Conservation (phyloP, 1,139 yeast species). For the Diutina ranongensis region DNA sequence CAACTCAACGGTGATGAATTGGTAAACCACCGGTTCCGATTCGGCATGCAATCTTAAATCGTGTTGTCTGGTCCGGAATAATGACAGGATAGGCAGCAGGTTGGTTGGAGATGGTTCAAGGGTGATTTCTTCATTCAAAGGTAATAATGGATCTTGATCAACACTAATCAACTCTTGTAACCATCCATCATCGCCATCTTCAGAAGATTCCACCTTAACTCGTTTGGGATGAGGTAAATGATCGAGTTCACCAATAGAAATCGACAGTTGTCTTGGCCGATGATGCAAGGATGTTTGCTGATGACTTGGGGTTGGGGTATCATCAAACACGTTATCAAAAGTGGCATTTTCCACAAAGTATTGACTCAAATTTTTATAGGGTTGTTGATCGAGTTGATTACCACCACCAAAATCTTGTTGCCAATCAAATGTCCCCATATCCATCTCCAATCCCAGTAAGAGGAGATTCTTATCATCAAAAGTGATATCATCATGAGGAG, state of each 20-base stretch:
- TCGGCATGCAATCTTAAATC: neutral
- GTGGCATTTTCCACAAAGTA: slow-evolving; percentile 1
- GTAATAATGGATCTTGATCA: neutral
- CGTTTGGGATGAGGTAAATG: neutral
- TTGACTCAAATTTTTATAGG: neutral
- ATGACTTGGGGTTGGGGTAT: slow-evolving; percentile 6
- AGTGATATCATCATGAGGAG: neutral
- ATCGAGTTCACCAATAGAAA: slow-evolving; percentile 10
- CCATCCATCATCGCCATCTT: slow-evolving; percentile 5
- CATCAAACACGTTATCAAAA: slow-evolving; percentile 6
- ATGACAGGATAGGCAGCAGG: slow-evolving; percentile 1
- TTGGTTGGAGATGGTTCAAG: neutral
- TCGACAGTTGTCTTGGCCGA: slow-evolving; percentile 7
- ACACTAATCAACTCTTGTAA: neutral
- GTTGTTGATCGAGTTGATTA: neutral
- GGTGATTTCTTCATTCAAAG: neutral
- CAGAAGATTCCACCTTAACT: neutral
- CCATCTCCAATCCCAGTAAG: slow-evolving; percentile 4
- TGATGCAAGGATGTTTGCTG: neutral
- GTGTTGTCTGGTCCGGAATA: slow-evolving; percentile 5
- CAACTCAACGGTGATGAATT: slow-evolving; percentile 35
- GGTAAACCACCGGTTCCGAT: neutral
- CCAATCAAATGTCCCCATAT: slow-evolving; percentile 1
- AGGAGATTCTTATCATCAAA: slow-evolving; percentile 1
- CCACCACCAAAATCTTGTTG: neutral